Percentiles rank a stretch among this genome's conserved stretches.
phyloP scores from a whole-genome alignment of 2,329 filamentous ascomycete species.

The Ophiostoma sp. region DNA sequence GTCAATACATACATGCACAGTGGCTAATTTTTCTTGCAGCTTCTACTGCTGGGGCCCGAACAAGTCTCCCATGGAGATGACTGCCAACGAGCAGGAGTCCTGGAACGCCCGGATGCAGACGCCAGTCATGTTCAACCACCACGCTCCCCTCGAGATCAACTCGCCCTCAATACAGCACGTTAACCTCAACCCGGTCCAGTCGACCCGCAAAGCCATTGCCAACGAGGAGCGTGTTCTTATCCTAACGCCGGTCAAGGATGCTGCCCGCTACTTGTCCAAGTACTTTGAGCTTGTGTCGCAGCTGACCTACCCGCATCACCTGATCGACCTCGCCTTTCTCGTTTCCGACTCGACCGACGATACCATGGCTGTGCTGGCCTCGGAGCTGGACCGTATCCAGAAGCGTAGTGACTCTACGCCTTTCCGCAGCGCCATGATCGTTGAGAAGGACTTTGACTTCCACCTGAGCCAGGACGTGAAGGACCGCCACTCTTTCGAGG shows the following conservation, averaged over 20 bases:
- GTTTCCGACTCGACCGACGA: constrained; percentile 90
- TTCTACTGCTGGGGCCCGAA: constrained; percentile 96
- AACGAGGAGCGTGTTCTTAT: constrained; percentile 88
- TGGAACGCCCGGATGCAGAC: constrained; percentile 89
- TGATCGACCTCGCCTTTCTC: constrained; percentile 93
- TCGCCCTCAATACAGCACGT: constrained; percentile 70
- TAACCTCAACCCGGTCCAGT: constrained; percentile 78
- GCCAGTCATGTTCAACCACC: constrained; percentile 93
- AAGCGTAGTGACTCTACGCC: constrained; percentile 71
- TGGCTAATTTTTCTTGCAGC: constrained; percentile 44
- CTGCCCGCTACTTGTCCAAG: constrained; percentile 71
- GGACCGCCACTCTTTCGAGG: constrained; percentile 77
- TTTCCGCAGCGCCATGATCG: constrained; percentile 77
- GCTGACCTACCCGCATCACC: constrained; percentile 86
- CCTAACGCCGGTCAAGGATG: constrained; percentile 88
- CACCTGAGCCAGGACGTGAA: constrained; percentile 71
- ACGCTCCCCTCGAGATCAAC: constrained; percentile 80
- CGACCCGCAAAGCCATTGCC: constrained; percentile 68
- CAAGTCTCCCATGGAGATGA: constrained; percentile 95
- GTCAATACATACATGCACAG: neutral
- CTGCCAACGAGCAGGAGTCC: constrained; percentile 78
- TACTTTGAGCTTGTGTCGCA: constrained; percentile 91
- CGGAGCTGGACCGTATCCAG: constrained; percentile 84
- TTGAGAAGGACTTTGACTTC: constrained; percentile 87
- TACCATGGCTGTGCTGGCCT: constrained; percentile 77